phyloP scores from a whole-genome alignment of 306 rosid species.

The Vigna unguiculata region DNA sequence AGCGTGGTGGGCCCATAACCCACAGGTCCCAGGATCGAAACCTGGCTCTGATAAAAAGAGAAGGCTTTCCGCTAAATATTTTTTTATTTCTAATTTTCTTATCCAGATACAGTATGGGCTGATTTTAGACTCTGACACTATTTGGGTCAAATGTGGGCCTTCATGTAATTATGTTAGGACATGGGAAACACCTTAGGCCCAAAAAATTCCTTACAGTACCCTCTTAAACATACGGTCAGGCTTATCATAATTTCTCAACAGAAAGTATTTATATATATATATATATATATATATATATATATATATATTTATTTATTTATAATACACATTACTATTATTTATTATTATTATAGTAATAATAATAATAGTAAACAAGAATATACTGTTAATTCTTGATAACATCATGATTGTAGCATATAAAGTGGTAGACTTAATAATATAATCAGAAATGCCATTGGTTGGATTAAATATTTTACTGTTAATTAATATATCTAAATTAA shows the following conservation, averaged over 20 bases:
- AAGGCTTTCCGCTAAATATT: neutral
- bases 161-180: neutral
- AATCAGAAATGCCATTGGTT: neutral
- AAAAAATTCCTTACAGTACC: too few species aligned
- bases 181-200: neutral
- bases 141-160: conserved; percentile 12
- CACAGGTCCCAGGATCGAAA: conserved; percentile 81
- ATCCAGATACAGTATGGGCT: neutral
- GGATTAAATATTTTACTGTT: neutral
- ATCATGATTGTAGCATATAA: too few species aligned
- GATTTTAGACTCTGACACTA: neutral
- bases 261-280: too few species aligned
- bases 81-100: neutral
- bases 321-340: too few species aligned
- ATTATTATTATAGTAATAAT: too few species aligned
- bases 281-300: too few species aligned
- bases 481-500: neutral
- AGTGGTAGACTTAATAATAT: too few species aligned
- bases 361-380: neutral
- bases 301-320: too few species aligned
- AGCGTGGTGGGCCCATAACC: conserved; percentile 88
- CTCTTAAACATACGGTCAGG: too few species aligned
- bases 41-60: conserved; percentile 68
- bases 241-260: too few species aligned
- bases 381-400: neutral